A percentile compares a stretch with the other conserved stretches of the same genome.
Evolutionary conservation across 2,329 filamentous ascomycete genomes (phyloP).

Genomic region (Coccinonectria pachysandricola): DNA sequence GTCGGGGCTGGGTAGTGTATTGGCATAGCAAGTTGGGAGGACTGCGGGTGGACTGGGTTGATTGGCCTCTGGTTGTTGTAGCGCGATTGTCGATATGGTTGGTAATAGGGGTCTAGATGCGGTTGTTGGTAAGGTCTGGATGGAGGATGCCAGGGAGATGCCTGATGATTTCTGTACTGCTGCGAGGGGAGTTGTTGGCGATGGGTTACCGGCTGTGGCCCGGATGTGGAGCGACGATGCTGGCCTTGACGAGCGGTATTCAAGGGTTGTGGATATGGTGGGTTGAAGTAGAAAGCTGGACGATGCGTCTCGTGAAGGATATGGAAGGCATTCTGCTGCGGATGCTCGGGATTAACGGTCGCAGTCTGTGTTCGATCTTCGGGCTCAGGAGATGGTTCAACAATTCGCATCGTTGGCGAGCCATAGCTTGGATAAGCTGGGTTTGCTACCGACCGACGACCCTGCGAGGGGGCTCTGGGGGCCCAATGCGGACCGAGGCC

Average conservation of each 20-base stretch:
- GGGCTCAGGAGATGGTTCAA: constrained; percentile 24
- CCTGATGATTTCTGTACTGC: no score
- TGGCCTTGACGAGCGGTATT: constrained; percentile 7
- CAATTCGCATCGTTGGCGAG: constrained; percentile 28
- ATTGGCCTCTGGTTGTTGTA: constrained; percentile 2
- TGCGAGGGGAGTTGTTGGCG: no score
- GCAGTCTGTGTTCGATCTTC: constrained; percentile 9
- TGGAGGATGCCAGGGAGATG: no score
- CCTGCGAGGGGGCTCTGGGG: constrained; percentile 1
- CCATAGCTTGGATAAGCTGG: constrained; percentile 14
- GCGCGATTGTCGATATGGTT: constrained; percentile 11
- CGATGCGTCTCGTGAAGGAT: no score
- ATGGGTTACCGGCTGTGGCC: constrained; percentile 5
- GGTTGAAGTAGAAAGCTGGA: constrained; percentile 12
- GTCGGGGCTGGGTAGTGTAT: no score
- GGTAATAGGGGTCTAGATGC: constrained; percentile 5
- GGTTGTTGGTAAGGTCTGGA: constrained; percentile 1
- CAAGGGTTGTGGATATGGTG: constrained; percentile 16
- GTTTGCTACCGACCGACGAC: constrained; percentile 8
- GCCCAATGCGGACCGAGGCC: constrained; percentile 1
- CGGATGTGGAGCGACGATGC: constrained; percentile 8
- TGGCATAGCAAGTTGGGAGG: no score
- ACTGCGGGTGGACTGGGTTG: neutral
- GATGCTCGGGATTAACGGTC: no score
- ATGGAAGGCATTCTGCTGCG: no score